These are phyloP conservation scores for Trichocladium uniseriatum DNA, from an alignment of 495 filamentous ascomycete species.

Conservation along the genomic window DNA sequence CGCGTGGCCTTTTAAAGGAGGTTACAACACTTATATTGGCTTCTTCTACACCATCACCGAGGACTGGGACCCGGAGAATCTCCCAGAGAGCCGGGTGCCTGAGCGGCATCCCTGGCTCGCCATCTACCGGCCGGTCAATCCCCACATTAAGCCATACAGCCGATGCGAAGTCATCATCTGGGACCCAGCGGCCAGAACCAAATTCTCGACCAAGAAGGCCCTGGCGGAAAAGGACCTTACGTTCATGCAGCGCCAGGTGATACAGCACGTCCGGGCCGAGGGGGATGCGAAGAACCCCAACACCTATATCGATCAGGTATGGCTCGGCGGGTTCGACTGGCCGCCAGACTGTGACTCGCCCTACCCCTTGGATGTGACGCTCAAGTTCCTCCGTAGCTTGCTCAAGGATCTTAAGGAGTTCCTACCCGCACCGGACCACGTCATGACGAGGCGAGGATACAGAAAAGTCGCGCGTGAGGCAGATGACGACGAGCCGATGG, in stretches of 20 bases:
- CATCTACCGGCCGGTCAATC: constrained; percentile 29
- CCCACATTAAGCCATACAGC: constrained; percentile 12
- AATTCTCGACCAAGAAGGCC: constrained; percentile 3
- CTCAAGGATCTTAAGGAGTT: constrained; percentile 15
- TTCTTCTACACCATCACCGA: constrained; percentile 39
- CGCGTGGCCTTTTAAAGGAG: constrained; percentile 9
- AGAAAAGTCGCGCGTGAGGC: not conserved
- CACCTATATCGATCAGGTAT: constrained; percentile 27
- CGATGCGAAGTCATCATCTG: constrained; percentile 39
- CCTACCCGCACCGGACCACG: constrained; percentile 22
- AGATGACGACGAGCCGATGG: not conserved
- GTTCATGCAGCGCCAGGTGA: constrained; percentile 33
- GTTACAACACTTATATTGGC: constrained; percentile 21
- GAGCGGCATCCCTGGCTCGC: constrained; percentile 36
- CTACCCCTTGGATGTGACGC: constrained; percentile 18
- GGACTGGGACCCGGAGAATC: constrained; percentile 25
- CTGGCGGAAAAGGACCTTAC: constrained; percentile 21
- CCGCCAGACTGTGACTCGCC: constrained; percentile 8
- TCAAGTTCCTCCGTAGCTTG: constrained; percentile 17
- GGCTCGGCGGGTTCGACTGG: constrained; percentile 28
- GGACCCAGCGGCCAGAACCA: constrained; percentile 26
- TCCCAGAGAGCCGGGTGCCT: constrained; percentile 1
- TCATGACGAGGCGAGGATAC: constrained; percentile 11
- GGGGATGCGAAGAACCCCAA: constrained; percentile 15
- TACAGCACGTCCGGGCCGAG: constrained; percentile 23